A percentile compares a stretch with the other conserved stretches of the same genome.
Evolutionary conservation across 1,139 yeast species (phyloP).

Genomic region (Scheffersomyces illinoinensis): DNA sequence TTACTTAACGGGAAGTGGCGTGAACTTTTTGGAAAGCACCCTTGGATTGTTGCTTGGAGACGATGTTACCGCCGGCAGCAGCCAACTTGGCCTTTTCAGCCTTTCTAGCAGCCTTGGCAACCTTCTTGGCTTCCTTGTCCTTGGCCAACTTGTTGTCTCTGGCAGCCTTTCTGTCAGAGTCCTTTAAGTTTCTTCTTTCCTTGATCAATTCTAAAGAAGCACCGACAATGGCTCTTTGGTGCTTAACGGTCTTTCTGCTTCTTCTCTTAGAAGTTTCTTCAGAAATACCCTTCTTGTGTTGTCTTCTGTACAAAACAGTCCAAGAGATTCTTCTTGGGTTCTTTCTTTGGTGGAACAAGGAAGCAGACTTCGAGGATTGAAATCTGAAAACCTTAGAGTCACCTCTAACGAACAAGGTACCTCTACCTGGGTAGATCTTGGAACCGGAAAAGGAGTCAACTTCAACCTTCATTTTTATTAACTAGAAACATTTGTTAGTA

Average conservation of each 20-base stretch:
- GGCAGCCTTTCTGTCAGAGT: conserved; percentile 97
- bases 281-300: conserved; percentile 99
- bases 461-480: conserved; percentile 90
- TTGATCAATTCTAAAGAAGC: conserved; percentile 97
- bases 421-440: conserved; percentile 99
- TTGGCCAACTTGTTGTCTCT: conserved; percentile 88
- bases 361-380: conserved; percentile 96
- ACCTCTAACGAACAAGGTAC: conserved; percentile 98
- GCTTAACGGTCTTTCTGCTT: conserved; percentile 95
- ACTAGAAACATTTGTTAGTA: conserved; percentile 26
- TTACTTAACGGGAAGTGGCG: conserved; percentile 89
- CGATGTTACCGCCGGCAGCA: conserved; percentile 62
- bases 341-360: conserved; percentile 99
- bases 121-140: conserved; percentile 96
- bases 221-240: conserved; percentile 99
- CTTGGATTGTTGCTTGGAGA: conserved; percentile 85
- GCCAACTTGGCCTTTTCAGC: conserved; percentile 88
- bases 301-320: conserved; percentile 99
- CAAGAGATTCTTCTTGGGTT: conserved; percentile 99
- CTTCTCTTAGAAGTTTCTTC: conserved; percentile 98
- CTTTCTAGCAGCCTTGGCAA: conserved; percentile 91
- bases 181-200: conserved; percentile 95
- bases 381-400: conserved; percentile 99
- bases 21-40: conserved; percentile 96
- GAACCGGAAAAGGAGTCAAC: conserved; percentile 99